Evolutionary conservation across 106 monocot genomes (phyloP).

Genomic region (Phalaenopsis equestris): DNA sequence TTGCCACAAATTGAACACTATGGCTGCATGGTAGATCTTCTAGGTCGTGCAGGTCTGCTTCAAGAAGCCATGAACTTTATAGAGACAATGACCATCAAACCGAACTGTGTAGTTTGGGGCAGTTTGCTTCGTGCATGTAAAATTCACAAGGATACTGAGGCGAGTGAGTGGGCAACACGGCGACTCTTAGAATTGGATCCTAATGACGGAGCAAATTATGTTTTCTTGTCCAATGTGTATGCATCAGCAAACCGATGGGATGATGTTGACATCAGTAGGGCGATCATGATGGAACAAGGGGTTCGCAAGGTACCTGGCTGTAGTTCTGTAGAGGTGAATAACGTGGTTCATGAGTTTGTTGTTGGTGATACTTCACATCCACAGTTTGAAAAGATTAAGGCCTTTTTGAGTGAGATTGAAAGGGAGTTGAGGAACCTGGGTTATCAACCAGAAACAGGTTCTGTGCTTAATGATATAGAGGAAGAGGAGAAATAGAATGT

Average conservation of each 20-base stretch:
- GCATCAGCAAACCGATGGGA: slow-evolving; percentile 27
- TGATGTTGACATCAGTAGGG: slow-evolving; percentile 34
- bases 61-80: slow-evolving; percentile 9
- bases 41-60: slow-evolving; percentile 11
- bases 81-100: slow-evolving; percentile 3
- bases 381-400: slow-evolving; percentile 24
- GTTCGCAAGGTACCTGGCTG: slow-evolving; percentile 33
- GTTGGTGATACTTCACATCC: slow-evolving; percentile 45
- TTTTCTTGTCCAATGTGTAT: slow-evolving; percentile 33
- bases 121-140: slow-evolving; percentile 14
- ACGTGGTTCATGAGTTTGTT: slow-evolving; percentile 25
- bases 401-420: slow-evolving; percentile 24
- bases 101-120: slow-evolving; percentile 14
- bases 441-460: slow-evolving; percentile 26
- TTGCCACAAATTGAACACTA: slow-evolving; percentile 52
- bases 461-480: slow-evolving; percentile 55
- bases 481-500: slow-evolving; percentile 6
- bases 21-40: slow-evolving; percentile 37
- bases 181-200: slow-evolving; percentile 37
- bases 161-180: not conserved
- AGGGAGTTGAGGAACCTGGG: slow-evolving; percentile 33
- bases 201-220: slow-evolving; percentile 30
- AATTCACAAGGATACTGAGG: slow-evolving; percentile 4
- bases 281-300: slow-evolving; percentile 26
- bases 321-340: slow-evolving; percentile 44